Percentiles rank a stretch among this genome's conserved stretches.
These are phyloP conservation scores for Candida railenensis DNA, from an alignment of 805 yeast genomes.

Conservation along the genomic window DNA sequence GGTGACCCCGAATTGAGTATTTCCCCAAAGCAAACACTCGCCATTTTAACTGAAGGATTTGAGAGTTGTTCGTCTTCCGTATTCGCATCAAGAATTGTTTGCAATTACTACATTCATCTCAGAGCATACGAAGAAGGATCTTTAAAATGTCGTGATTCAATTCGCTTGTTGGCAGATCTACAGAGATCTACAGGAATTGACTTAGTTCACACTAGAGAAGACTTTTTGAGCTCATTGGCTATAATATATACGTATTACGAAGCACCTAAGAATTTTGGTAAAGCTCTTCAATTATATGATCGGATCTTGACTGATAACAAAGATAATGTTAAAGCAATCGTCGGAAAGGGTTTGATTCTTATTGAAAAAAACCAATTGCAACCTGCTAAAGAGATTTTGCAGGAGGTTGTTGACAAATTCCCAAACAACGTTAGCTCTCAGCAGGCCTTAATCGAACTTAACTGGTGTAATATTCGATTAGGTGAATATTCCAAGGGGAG, in stretches of 20 bases:
- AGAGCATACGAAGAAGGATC: conserved; percentile 66
- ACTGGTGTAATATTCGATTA: conserved; percentile 73
- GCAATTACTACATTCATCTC: conserved; percentile 56
- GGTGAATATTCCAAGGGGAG: conserved; percentile 54
- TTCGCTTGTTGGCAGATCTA: conserved; percentile 50
- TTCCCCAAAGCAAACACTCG: conserved; percentile 51
- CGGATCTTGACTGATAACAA: conserved; percentile 48
- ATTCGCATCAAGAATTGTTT: conserved; percentile 64
- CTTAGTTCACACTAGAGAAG: conserved; percentile 53
- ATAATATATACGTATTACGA: conserved; percentile 79
- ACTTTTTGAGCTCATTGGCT: conserved; percentile 66
- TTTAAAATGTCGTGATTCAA: conserved; percentile 58
- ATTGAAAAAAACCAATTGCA: conserved; percentile 60
- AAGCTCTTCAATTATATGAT: conserved; percentile 73
- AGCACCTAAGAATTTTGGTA: conserved; percentile 81
- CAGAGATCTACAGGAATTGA: conserved; percentile 46
- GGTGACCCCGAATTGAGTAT: conserved; percentile 10
- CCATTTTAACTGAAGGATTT: conserved; percentile 52
- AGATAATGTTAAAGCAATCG: conserved; percentile 56
- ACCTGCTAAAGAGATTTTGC: conserved; percentile 55
- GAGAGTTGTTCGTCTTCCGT: conserved; percentile 41
- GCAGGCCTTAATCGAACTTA: conserved; percentile 64
- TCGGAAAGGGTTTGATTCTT: conserved; percentile 80
- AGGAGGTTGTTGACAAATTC: conserved; percentile 44
- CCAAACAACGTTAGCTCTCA: conserved; percentile 44